Percentiles rank a stretch among this genome's conserved stretches.
phyloP scores from a whole-genome alignment of 192 early-diverging fungal genomes.

The Coemansia sp. region DNA sequence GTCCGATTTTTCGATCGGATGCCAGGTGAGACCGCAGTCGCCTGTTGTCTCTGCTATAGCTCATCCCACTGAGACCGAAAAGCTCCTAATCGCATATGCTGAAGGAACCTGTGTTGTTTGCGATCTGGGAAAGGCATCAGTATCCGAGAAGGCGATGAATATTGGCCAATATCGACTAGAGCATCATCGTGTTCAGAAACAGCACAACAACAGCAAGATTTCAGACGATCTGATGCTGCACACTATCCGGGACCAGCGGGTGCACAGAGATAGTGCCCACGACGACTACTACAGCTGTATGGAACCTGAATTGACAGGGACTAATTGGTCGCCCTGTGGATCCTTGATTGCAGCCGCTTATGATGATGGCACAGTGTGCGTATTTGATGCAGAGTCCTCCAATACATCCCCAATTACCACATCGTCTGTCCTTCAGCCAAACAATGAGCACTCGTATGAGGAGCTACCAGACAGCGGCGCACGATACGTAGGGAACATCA shows the following conservation, averaged over 20 bases:
- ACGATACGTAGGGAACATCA: slow-evolving; percentile 13
- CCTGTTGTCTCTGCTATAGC: slow-evolving; percentile 29
- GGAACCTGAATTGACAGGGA: slow-evolving; percentile 16
- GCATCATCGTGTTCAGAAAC: slow-evolving; percentile 8
- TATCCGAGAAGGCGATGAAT: slow-evolving; percentile 22
- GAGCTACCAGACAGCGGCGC: neutral
- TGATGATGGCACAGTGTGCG: slow-evolving; percentile 34
- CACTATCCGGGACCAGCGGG: neutral
- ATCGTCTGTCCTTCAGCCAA: slow-evolving; percentile 6
- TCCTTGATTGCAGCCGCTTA: slow-evolving; percentile 26
- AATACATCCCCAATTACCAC: slow-evolving; percentile 14
- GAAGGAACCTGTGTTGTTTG: slow-evolving; percentile 36
- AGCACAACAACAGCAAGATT: neutral
- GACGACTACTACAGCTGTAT: neutral
- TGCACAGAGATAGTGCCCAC: neutral
- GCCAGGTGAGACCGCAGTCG: slow-evolving; percentile 8
- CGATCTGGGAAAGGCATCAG: slow-evolving; percentile 36
- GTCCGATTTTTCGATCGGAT: slow-evolving; percentile 45
- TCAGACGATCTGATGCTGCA: neutral
- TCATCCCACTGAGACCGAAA: slow-evolving; percentile 43
- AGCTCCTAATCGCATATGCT: slow-evolving; percentile 38
- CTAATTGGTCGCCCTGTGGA: slow-evolving; percentile 46
- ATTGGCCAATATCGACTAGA: slow-evolving; percentile 28
- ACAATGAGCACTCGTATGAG: neutral
- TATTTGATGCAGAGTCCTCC: slow-evolving; percentile 22